Percentiles rank a stretch among this genome's conserved stretches.
Conservation (phyloP, 2,329 filamentous ascomycete genomes). For the Chaetomium olivaceum region DNA sequence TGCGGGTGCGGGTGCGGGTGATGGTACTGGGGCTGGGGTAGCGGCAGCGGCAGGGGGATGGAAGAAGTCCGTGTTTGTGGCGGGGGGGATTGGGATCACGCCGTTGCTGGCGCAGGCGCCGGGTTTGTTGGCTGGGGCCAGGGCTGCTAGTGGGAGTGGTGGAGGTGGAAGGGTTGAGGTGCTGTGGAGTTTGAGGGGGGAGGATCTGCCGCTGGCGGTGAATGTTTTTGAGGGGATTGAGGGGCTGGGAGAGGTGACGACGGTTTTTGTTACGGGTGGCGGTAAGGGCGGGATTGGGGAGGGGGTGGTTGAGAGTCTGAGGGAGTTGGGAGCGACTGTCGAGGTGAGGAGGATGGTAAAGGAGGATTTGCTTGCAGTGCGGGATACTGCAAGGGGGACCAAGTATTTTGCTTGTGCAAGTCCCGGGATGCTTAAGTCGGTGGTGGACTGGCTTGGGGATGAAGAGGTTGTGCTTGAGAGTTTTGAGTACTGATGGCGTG, state of each 20-base stretch:
- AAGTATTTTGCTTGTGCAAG: conserved; percentile 56
- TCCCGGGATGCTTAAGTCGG: conserved; percentile 42
- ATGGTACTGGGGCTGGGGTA: no score
- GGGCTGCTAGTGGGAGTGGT: not conserved
- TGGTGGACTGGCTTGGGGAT: conserved; percentile 55
- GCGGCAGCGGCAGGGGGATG: conserved; percentile 36
- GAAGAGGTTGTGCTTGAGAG: conserved; percentile 60
- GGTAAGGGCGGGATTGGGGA: conserved; percentile 36
- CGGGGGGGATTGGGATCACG: conserved; percentile 81
- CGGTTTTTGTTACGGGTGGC: conserved; percentile 62
- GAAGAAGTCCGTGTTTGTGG: conserved; percentile 60
- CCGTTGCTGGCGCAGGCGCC: conserved; percentile 71
- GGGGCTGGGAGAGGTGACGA: conserved; percentile 53
- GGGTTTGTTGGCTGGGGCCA: conserved; percentile 23
- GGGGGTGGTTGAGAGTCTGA: conserved; percentile 39
- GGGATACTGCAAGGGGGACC: conserved; percentile 39
- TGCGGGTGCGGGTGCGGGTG: not conserved
- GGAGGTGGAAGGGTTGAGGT: conserved; percentile 48
- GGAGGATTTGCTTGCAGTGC: conserved; percentile 45
- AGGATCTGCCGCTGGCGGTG: conserved; percentile 63
- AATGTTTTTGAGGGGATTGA: conserved; percentile 58
- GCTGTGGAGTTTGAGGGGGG: conserved; percentile 66
- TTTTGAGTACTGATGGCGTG: conserved; percentile 54
- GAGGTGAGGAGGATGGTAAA: conserved; percentile 42
- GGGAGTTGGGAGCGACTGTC: conserved; percentile 40